Evolutionary conservation across 192 early-diverging fungal genomes (phyloP), one percentile per base, ranked within the genome.

Genomic region (Lunasporangiospora selenospora): DNA sequence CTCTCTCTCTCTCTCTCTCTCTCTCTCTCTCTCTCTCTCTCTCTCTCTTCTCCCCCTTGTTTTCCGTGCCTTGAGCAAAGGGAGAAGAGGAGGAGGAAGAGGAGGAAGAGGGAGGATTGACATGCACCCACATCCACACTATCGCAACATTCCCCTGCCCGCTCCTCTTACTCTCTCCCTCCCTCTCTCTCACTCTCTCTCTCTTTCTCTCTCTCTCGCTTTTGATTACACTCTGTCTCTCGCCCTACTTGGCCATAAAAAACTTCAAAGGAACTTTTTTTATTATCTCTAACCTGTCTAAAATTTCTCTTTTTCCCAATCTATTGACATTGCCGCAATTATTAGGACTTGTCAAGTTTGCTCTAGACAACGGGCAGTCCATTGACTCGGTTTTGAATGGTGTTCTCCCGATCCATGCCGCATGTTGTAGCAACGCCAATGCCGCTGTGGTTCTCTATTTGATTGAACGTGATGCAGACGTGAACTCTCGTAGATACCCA

Each of bases 311-410:
- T 15, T 10, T 15, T 36, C 32, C 3, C 18, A 4, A 18, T 12
- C 15, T 4, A 11, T 33, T 38, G 18, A 9, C 21, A 11, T 24
- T 42, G 18, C 13, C 12, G 1, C 24, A 48, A n/a, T n/a, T 60
- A 48, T 29, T 65, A 83, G 85, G 85, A 31, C 71, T 83, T 7
- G 85, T 84, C 56, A 87, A 87, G 61, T 87, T 86, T 71, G 85
- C 85, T n/a, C 57, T 87, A 5, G 85, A 87, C 44, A 83, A 87
- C 67, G 90, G 90, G 30, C 87, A 86, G 62, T 77, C 85, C 3
- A 85, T 92, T 50, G 86, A 90, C 73, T 83, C 88, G 31, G 78
- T 83, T 13, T 53, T 83, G n/a, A 88, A 87, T 51, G 90, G 90
- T 8, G 77, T 90, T 36, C 77, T 88, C 59, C 80, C 90, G 13